phyloP scores from a whole-genome alignment of 371 early-diverging fungal genomes.

The Rhizomucor miehei region DNA sequence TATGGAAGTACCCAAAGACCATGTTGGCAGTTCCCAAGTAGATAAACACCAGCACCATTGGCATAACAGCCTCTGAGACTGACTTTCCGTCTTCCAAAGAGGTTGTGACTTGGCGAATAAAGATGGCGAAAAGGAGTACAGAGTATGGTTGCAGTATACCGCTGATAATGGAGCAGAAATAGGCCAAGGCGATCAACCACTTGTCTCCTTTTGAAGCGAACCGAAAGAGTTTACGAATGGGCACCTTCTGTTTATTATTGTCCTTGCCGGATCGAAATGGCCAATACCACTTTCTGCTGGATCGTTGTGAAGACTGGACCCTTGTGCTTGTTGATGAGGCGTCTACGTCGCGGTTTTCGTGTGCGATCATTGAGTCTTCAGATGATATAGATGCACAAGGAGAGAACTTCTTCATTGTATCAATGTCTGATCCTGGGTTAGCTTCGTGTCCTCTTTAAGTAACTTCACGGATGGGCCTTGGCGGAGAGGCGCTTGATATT shows the following conservation, averaged over 20 bases:
- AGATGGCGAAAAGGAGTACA: slow-evolving; percentile 20
- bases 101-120: slow-evolving; percentile 15
- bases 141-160: slow-evolving; percentile 23
- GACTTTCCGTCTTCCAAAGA: slow-evolving; percentile 19
- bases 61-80: slow-evolving; percentile 13
- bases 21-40: slow-evolving; percentile 24
- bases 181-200: slow-evolving; percentile 39
- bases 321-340: too few relatives aligned
- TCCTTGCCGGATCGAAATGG: slow-evolving; percentile 8
- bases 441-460: too few relatives aligned
- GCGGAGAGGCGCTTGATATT: too few relatives aligned
- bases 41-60: slow-evolving; percentile 20
- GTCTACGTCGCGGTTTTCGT: too few relatives aligned
- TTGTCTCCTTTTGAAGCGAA: slow-evolving; percentile 64
- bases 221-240: slow-evolving; percentile 53
- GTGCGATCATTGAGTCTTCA: too few relatives aligned
- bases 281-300: too few relatives aligned
- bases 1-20: slow-evolving; percentile 18
- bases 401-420: too few relatives aligned
- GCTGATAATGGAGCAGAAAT: slow-evolving; percentile 14
- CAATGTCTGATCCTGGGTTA: too few relatives aligned
- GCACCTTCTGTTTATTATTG: slow-evolving; percentile 31
- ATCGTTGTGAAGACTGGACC: too few relatives aligned
- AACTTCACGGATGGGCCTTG: too few relatives aligned
- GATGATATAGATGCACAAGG: too few relatives aligned